These are phyloP conservation scores for Lasiosphaeria hispida DNA, from an alignment of 495 filamentous ascomycete genomes.

Conservation along the genomic window DNA sequence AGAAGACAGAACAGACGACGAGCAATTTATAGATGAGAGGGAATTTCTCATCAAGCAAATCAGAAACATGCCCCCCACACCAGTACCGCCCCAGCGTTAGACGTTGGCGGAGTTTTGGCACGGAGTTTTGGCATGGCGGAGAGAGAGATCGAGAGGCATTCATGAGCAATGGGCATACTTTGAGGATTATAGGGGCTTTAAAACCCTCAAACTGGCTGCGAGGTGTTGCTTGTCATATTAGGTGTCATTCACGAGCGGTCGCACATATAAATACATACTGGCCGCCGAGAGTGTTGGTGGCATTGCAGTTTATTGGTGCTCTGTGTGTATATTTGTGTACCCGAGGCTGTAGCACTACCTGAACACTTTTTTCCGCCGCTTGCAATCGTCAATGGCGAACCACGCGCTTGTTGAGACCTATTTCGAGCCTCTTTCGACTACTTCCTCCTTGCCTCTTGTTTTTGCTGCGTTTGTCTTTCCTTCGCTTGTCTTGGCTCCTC, in stretches of 20 bases:
- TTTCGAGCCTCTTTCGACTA: too few species aligned
- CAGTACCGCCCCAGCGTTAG: constrained; percentile 51
- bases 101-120: not conserved
- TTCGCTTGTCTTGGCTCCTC: too few species aligned
- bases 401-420: too few species aligned
- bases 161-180: not conserved
- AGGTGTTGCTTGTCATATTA: too few species aligned
- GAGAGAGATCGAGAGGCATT: not conserved
- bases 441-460: too few species aligned
- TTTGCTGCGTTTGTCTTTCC: too few species aligned
- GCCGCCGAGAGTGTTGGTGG: not conserved
- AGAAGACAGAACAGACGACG: constrained; percentile 93
- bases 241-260: not conserved
- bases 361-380: too few species aligned
- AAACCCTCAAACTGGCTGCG: not conserved
- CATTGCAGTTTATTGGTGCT: too few species aligned
- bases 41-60: constrained; percentile 96
- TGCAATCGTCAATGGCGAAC: too few species aligned
- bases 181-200: not conserved
- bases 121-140: not conserved
- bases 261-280: not conserved
- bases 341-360: too few species aligned
- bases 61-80: constrained; percentile 67
- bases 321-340: too few species aligned
- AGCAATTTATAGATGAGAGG: constrained; percentile 97